A percentile compares a stretch with the other conserved stretches of the same genome.
Evolutionary conservation across 2,329 filamentous ascomycete genomes (phyloP).

Genomic region (Ophiostoma pallidulum): DNA sequence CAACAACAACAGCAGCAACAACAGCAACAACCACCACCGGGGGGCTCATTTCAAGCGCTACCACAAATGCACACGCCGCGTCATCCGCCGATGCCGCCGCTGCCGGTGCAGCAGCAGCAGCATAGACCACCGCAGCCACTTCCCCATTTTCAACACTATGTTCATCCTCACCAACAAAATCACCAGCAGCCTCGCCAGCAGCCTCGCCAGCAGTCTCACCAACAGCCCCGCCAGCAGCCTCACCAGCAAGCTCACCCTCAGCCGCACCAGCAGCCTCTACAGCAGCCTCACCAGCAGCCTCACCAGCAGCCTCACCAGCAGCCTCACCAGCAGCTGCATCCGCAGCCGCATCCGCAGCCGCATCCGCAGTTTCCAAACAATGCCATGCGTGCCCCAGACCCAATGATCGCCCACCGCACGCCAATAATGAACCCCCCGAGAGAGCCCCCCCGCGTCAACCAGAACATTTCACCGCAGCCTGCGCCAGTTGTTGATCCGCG

Average conservation of each 20-base stretch:
- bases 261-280: background rate
- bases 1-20: too few relatives aligned
- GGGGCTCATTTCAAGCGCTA: too few relatives aligned
- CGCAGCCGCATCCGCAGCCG: background rate
- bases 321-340: background rate
- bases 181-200: background rate
- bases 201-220: background rate
- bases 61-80: background rate
- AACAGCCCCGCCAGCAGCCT: background rate
- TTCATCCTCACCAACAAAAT: background rate
- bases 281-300: background rate
- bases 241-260: background rate
- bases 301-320: background rate
- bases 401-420: slow-evolving; percentile 12
- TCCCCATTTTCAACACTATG: background rate
- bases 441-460: slow-evolving; percentile 11
- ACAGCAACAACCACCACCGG: too few relatives aligned
- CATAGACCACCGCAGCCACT: background rate
- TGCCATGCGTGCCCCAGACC: slow-evolving; percentile 7
- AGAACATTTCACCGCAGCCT: background rate
- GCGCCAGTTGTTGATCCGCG: background rate
- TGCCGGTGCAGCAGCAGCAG: background rate
- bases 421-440: slow-evolving; percentile 25
- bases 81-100: background rate
- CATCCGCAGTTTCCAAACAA: too few relatives aligned